These are phyloP conservation scores for Lojkania enalia DNA, from an alignment of 2,329 filamentous ascomycete species.

Conservation along the genomic window DNA sequence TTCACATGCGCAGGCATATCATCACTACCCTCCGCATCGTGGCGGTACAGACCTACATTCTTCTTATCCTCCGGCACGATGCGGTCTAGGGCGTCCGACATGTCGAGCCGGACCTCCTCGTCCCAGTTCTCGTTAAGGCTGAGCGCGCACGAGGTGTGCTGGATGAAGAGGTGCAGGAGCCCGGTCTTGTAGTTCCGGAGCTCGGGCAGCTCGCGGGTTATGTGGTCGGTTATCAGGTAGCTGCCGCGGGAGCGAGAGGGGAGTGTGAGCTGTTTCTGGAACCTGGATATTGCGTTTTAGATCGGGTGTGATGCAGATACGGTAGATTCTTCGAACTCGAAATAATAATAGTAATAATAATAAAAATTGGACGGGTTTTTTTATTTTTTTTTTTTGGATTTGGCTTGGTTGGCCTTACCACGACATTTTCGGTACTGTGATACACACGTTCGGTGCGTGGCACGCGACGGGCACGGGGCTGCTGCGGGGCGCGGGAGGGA, in stretches of 20 bases:
- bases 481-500: slow-evolving; percentile 15
- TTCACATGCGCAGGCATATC: slow-evolving; percentile 99
- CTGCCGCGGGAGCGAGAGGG: slow-evolving; percentile 77
- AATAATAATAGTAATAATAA: no score
- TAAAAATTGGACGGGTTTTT: no score
- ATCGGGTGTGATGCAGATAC: background rate
- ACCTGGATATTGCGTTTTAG: slow-evolving; percentile 39
- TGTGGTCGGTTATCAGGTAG: slow-evolving; percentile 83
- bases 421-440: slow-evolving; percentile 30
- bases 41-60: slow-evolving; percentile 68
- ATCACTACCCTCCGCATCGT: slow-evolving; percentile 83
- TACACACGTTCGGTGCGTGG: slow-evolving; percentile 32
- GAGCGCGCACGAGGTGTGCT: slow-evolving; percentile 91
- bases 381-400: no score
- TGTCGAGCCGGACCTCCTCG: slow-evolving; percentile 82
- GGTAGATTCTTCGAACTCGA: background rate
- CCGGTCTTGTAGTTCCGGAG: slow-evolving; percentile 76
- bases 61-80: slow-evolving; percentile 78
- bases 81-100: slow-evolving; percentile 90
- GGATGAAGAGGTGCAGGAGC: slow-evolving; percentile 80
- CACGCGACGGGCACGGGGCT: slow-evolving; percentile 26
- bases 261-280: slow-evolving; percentile 82
- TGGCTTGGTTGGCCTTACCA: no score
- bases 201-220: slow-evolving; percentile 74
- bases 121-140: slow-evolving; percentile 93